phyloP scores from a whole-genome alignment of 495 filamentous ascomycete species.

The Talaromyces proteolyticus region DNA sequence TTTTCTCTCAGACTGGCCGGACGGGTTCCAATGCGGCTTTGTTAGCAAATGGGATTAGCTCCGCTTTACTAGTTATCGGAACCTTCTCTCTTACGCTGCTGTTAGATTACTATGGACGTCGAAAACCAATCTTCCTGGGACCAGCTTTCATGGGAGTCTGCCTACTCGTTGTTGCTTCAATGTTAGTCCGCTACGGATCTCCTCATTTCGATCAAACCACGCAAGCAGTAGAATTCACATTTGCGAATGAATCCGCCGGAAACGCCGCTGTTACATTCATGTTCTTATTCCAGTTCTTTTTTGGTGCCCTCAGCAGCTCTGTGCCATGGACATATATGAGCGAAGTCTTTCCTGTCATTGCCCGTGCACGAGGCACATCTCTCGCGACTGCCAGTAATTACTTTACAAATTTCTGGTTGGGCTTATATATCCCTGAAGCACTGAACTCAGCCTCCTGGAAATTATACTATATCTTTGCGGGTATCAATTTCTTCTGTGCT shows the following conservation, averaged over 20 bases:
- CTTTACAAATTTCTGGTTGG: conserved; percentile 10
- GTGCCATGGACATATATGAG: conserved; percentile 50
- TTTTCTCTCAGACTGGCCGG: too few relatives aligned
- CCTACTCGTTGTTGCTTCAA: background rate
- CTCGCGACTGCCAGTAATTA: conserved; percentile 48
- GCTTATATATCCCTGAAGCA: background rate
- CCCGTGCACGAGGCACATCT: conserved; percentile 46
- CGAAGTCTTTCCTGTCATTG: conserved; percentile 50
- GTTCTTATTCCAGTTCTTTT: conserved; percentile 50
- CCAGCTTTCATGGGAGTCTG: too few relatives aligned
- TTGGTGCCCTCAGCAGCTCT: conserved; percentile 39
- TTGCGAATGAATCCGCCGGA: conserved; percentile 30
- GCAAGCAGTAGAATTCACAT: background rate
- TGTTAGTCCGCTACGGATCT: background rate
- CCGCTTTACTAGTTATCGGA: too few relatives aligned
- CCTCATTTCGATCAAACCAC: background rate
- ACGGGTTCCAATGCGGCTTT: too few relatives aligned
- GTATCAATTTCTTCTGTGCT: background rate
- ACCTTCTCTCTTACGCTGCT: too few relatives aligned
- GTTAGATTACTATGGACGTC: too few relatives aligned
- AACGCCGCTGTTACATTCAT: conserved; percentile 51
- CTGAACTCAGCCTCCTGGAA: background rate
- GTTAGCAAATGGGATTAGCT: too few relatives aligned
- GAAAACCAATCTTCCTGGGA: too few relatives aligned
- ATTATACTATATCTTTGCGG: background rate